These are phyloP conservation scores for Collybia nuda DNA, from an alignment of 768 basidiomycete genomes.

Conservation along the genomic window DNA sequence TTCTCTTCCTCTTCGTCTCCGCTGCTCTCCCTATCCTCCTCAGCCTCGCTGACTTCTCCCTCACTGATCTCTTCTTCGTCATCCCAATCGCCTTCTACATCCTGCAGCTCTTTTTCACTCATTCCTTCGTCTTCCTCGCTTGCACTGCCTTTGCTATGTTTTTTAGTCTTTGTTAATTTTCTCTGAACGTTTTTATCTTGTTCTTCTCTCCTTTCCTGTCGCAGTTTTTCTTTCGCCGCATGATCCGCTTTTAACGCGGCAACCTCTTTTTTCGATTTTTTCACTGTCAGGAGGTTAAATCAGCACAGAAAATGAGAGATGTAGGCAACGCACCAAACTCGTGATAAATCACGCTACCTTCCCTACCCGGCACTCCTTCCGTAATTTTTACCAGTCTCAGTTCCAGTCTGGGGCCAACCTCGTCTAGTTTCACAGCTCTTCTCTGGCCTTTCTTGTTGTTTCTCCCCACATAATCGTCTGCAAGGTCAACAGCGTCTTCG, in stretches of 20 bases:
- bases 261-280: conserved; percentile 82
- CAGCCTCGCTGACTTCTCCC: conserved; percentile 42
- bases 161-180: conserved; percentile 55
- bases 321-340: conserved; percentile 71
- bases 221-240: conserved; percentile 71
- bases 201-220: conserved; percentile 79
- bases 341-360: conserved; percentile 92
- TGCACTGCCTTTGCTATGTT: conserved; percentile 23
- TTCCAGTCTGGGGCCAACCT: conserved; percentile 96
- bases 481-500: conserved; percentile 77
- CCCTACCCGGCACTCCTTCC: conserved; percentile 91
- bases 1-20: conserved; percentile 45
- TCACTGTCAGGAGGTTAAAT: conserved; percentile 54
- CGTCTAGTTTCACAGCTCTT: conserved; percentile 88
- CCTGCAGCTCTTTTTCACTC: conserved; percentile 35
- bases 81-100: conserved; percentile 45
- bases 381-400: conserved; percentile 89
- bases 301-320: conserved; percentile 1
- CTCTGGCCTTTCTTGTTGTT: conserved; percentile 92
- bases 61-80: conserved; percentile 69
- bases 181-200: conserved; percentile 89
- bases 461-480: conserved; percentile 92
- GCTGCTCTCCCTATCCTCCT: conserved; percentile 40
- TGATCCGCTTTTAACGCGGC: conserved; percentile 69
- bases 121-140: conserved; percentile 37